A percentile compares a stretch with the other conserved stretches of the same genome.
Conservation (phyloP, 1,284 basidiomycete species). For the Cutaneotrichosporon sp. region DNA sequence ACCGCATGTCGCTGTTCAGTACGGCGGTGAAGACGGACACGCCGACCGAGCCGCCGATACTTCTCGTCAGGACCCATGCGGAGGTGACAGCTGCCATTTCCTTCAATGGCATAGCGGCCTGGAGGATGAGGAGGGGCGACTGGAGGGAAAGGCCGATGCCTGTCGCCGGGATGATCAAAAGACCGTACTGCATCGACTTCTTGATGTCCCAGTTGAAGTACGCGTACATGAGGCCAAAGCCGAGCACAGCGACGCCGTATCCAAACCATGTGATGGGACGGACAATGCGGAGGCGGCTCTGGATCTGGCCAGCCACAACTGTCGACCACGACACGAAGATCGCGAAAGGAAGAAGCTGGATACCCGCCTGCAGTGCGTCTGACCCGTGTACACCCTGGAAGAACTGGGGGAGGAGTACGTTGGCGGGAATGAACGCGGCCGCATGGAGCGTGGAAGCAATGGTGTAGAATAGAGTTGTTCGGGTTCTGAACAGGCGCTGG, state of each 20-base stretch:
- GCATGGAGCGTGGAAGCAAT: conserved; percentile 33
- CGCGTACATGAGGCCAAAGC: conserved; percentile 30
- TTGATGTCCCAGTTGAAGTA: conserved; percentile 24
- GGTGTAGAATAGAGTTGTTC: conserved; percentile 42
- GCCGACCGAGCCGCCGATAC: conserved; percentile 36
- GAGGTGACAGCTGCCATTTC: conserved; percentile 46
- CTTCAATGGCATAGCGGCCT: conserved; percentile 44
- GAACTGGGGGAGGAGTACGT: conserved; percentile 39
- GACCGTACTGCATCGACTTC: conserved; percentile 23
- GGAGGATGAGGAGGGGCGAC: conserved; percentile 36
- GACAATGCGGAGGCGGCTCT: conserved; percentile 30
- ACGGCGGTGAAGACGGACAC: conserved; percentile 34
- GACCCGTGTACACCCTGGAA: conserved; percentile 39
- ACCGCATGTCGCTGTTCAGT: conserved; percentile 36
- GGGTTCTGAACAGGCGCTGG: conserved; percentile 34
- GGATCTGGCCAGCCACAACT: conserved; percentile 36
- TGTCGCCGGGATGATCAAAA: conserved; percentile 25
- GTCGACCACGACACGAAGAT: conserved; percentile 18
- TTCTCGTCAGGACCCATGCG: conserved; percentile 34
- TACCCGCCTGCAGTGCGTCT: conserved; percentile 22
- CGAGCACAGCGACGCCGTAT: conserved; percentile 28
- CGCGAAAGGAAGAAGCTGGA: conserved; percentile 31
- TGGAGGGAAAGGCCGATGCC: conserved; percentile 32
- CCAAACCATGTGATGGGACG: conserved; percentile 42
- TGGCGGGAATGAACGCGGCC: conserved; percentile 31